phyloP scores from a whole-genome alignment of 2,329 filamentous ascomycete genomes.

The Lasiodiplodia sp. region DNA sequence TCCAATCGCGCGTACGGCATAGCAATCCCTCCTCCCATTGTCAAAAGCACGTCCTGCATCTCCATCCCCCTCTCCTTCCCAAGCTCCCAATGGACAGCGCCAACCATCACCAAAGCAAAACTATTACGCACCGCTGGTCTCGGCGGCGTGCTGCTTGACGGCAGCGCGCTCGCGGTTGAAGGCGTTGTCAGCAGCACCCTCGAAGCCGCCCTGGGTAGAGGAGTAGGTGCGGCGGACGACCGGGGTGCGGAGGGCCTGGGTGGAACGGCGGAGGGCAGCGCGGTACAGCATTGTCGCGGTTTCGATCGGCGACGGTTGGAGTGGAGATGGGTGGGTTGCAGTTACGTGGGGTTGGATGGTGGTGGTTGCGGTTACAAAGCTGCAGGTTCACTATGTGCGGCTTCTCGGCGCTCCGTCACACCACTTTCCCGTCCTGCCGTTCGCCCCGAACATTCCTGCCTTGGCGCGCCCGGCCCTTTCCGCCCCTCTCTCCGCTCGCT shows the following conservation, averaged over 20 bases:
- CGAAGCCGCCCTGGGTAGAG: conserved; percentile 62
- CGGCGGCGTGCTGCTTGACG: conserved; percentile 87
- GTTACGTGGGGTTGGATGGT: conserved; percentile 7
- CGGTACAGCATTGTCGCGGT: conserved; percentile 44
- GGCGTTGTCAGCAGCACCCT: conserved; percentile 77
- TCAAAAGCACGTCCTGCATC: neutral
- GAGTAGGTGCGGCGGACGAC: conserved; percentile 73
- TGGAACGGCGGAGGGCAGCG: conserved; percentile 44
- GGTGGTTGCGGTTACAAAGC: conserved; percentile 19
- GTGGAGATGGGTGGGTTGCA: conserved; percentile 35
- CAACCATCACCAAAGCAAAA: conserved; percentile 2
- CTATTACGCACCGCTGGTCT: conserved; percentile 74
- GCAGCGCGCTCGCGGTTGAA: conserved; percentile 92
- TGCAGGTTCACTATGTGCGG: conserved; percentile 15
- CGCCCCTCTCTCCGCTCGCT: conserved; percentile 1
- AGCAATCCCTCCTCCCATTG: neutral
- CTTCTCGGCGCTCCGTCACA: conserved; percentile 23
- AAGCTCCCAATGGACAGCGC: conserved; percentile 34
- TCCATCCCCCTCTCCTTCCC: conserved; percentile 20
- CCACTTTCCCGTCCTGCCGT: conserved; percentile 1
- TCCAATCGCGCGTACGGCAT: neutral
- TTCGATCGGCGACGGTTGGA: conserved; percentile 30
- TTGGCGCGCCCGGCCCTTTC: conserved; percentile 6
- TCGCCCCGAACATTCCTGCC: conserved; percentile 17
- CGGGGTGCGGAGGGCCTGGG: conserved; percentile 63